Evolutionary conservation across 2,329 filamentous ascomycete species (phyloP).

Genomic region (Pseudocercospora eumusae): DNA sequence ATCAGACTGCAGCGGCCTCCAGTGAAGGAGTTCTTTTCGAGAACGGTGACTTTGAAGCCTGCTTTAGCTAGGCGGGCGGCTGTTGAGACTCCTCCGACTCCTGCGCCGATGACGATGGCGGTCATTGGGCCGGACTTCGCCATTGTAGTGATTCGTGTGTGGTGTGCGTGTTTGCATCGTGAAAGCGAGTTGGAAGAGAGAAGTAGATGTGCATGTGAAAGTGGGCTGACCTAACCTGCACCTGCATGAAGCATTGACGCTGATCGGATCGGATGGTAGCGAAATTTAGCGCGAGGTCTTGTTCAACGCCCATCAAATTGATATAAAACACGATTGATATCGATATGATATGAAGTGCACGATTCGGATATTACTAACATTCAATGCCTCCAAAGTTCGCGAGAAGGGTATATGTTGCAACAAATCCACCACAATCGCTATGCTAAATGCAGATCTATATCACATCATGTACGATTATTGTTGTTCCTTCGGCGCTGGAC

Average conservation of each 20-base stretch:
- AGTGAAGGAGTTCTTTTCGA: conserved; percentile 75
- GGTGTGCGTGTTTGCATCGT: not conserved
- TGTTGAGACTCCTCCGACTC: conserved; percentile 69
- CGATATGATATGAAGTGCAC: not conserved
- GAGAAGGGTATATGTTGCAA: conserved; percentile 9
- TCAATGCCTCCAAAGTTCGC: not conserved
- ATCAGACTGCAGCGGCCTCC: conserved; percentile 72
- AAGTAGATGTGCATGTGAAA: conserved; percentile 7
- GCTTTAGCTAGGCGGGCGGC: conserved; percentile 69
- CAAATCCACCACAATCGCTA: not conserved
- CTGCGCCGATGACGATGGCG: conserved; percentile 63
- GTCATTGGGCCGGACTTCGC: conserved; percentile 41
- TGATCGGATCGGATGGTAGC: not conserved
- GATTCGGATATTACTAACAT: not conserved
- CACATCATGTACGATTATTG: not conserved
- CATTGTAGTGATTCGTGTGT: not conserved
- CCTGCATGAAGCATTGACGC: conserved; percentile 12
- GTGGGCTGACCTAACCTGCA: conserved; percentile 8
- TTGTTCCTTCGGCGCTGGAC: conserved; percentile 22
- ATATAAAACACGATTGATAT: not conserved
- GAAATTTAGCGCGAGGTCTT: not conserved
- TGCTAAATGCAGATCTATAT: conserved; percentile 1
- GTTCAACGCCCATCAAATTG: not conserved
- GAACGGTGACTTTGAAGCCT: conserved; percentile 69
- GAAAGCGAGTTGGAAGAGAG: not conserved